Base-by-base conservation (phyloP, 768 basidiomycete species). In the Lactarius vividus region DNA sequence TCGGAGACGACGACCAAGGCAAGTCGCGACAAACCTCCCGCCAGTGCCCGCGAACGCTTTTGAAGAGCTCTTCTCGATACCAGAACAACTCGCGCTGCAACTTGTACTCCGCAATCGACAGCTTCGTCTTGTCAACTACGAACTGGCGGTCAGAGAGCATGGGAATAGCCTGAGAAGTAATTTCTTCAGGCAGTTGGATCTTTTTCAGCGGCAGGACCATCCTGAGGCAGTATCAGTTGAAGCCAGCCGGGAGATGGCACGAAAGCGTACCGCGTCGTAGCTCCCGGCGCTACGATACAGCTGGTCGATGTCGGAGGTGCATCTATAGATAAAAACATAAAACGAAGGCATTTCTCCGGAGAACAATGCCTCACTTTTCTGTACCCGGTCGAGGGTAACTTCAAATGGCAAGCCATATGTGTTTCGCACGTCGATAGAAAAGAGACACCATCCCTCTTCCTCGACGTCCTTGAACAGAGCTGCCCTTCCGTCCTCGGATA, bases 391-490 rank as follows among this genome's bases (percentile, higher is more conserved):
- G 64, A 98, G 86, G 0, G 83, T 85, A 33, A 96, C 89, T 72
- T 96, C 93, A 73, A 99, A 98, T 0, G 97, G 94, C 33, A 89
- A 78, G 0, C 92, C 92, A 73, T 95, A 96, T 0, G 89, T 88
- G 73, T 99, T 99, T 61, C 89, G 84, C n/a, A 99, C 88, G 73
- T 95, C 92, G 33, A 98, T 78, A 1, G 87, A 88, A 73, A 98
- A 89, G 23, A 98, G 78, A 76, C 95, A 98, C 86, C 92, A 91
- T 33, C 86, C 83, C 2, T 81, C 80, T 20, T 83, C 81, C 58
- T 87, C 82, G 33, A 77, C 80, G 28, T 81, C 76, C 44, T 76
- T 72, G 40, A 84, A 71, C 11, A 80, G 71, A 44, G 66, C 71
- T 54, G 72, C 72, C 59, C 71, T 72, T 53, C 73, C 68, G 58